A percentile compares a stretch with the other conserved stretches of the same genome.
Conservation (phyloP, 106 monocot species). For the Posidonia australis region DNA sequence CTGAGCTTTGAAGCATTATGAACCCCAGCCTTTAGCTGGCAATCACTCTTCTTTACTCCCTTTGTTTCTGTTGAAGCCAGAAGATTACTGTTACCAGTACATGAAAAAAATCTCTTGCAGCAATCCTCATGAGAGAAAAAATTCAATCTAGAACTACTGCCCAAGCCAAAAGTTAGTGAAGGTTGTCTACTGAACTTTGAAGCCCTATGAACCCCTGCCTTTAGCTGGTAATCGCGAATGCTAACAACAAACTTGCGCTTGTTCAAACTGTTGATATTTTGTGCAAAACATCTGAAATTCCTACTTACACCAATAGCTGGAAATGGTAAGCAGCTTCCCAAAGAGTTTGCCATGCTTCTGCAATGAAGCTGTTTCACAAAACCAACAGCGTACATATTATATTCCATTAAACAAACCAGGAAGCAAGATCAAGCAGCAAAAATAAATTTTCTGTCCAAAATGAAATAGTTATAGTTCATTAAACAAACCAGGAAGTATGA, state of each 20-base stretch:
- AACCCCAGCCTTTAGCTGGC: neutral
- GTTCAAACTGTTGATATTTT: neutral
- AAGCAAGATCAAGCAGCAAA: too few relatives aligned
- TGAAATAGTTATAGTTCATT: too few relatives aligned
- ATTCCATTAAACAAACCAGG: too few relatives aligned
- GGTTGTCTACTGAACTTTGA: neutral
- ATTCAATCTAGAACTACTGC: neutral
- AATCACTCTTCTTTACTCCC: neutral
- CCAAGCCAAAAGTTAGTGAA: neutral
- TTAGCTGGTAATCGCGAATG: neutral
- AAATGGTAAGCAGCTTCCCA: neutral
- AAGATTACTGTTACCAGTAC: neutral
- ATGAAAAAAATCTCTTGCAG: conserved; percentile 5
- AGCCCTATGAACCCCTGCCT: neutral
- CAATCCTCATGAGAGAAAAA: neutral
- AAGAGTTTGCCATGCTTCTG: neutral
- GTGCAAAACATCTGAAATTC: neutral
- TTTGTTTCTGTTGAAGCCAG: neutral
- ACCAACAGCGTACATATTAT: neutral
- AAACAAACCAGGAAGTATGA: too few relatives aligned
- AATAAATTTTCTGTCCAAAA: too few relatives aligned
- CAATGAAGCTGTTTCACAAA: neutral
- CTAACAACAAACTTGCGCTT: neutral
- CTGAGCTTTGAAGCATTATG: neutral
- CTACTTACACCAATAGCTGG: neutral